phyloP scores from a whole-genome alignment of 345 rosid genomes.

The Pseudoturritis turrita region DNA sequence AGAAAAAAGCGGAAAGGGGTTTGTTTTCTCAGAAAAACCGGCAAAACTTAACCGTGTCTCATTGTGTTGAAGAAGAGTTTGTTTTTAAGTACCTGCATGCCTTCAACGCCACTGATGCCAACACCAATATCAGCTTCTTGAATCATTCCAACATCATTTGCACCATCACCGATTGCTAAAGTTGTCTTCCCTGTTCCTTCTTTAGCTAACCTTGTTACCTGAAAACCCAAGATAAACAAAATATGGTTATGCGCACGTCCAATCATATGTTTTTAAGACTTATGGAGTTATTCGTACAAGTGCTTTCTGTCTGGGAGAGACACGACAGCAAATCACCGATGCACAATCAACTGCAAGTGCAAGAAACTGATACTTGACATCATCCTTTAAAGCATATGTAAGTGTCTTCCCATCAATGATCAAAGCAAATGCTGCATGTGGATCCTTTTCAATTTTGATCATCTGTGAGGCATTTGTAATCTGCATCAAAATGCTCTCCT shows the following conservation, averaged over 20 bases:
- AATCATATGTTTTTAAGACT: neutral
- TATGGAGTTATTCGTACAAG: slow-evolving; percentile 36
- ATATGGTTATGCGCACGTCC: neutral
- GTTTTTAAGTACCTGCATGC: slow-evolving; percentile 62
- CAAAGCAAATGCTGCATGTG: slow-evolving; percentile 57
- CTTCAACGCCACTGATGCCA: slow-evolving; percentile 87
- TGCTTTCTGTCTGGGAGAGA: slow-evolving; percentile 86
- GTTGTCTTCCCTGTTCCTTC: slow-evolving; percentile 63
- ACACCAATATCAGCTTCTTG: slow-evolving; percentile 94
- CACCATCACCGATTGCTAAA: slow-evolving; percentile 81
- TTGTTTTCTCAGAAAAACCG: neutral
- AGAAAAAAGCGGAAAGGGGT: neutral
- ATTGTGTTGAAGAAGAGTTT: neutral
- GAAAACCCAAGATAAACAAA: neutral
- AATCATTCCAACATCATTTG: slow-evolving; percentile 91
- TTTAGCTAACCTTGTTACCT: slow-evolving; percentile 73
- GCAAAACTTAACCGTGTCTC: neutral
- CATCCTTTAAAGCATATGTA: slow-evolving; percentile 47
- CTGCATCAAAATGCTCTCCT: slow-evolving; percentile 49
- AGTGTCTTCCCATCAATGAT: slow-evolving; percentile 74
- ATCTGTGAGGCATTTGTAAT: slow-evolving; percentile 43
- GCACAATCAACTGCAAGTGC: slow-evolving; percentile 72
- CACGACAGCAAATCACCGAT: slow-evolving; percentile 83
- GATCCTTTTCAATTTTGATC: slow-evolving; percentile 41
- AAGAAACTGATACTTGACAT: slow-evolving; percentile 61